These are phyloP conservation scores for Aspergillus calidoustus DNA, from an alignment of 2,329 filamentous ascomycete species.

Conservation along the genomic window DNA sequence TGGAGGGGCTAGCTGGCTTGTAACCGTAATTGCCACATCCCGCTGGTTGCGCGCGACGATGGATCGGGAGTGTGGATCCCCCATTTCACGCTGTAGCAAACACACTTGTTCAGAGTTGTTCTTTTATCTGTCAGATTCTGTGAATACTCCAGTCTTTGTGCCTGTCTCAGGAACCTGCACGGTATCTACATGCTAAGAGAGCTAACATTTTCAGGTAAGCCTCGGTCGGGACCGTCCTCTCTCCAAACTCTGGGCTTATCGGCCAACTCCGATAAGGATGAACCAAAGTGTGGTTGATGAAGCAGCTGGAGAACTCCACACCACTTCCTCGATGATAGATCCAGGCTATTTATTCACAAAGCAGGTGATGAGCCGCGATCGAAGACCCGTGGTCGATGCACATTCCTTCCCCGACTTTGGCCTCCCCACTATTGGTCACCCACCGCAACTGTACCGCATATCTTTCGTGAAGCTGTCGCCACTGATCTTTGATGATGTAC, in stretches of 20 bases:
- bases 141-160: background rate
- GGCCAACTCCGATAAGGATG: constrained; percentile 18
- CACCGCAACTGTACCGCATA: constrained; percentile 6
- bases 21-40: background rate
- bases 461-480: constrained; percentile 9
- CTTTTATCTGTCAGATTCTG: too few species aligned
- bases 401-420: constrained; percentile 10
- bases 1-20: too few species aligned
- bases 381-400: background rate
- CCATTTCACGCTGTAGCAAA: too few species aligned
- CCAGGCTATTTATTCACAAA: background rate
- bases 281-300: background rate
- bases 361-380: background rate
- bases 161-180: background rate
- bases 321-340: background rate
- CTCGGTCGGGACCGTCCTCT: constrained; percentile 16
- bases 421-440: constrained; percentile 16
- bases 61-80: too few species aligned
- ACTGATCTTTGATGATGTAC: constrained; percentile 11
- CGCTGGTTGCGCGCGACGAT: background rate
- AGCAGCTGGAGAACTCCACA: background rate
- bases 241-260: background rate
- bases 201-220: too few species aligned
- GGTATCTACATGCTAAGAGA: too few species aligned
- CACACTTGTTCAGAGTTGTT: too few species aligned